phyloP scores from a whole-genome alignment of 768 basidiomycete genomes.

The Collybia mongolica region DNA sequence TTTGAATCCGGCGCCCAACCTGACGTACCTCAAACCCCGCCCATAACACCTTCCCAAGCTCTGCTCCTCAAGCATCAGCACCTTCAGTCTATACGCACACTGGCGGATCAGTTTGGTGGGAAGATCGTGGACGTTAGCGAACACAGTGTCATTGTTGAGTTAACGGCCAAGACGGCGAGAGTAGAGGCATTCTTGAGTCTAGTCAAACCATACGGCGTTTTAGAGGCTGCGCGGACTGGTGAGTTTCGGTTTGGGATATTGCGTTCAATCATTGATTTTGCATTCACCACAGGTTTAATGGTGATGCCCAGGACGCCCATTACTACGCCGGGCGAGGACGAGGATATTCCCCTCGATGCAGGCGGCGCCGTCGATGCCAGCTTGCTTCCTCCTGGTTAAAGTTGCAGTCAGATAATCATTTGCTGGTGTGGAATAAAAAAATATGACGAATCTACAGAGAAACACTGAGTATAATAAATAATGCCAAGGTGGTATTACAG shows the following conservation, averaged over 20 bases:
- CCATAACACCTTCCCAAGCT: conserved; percentile 79
- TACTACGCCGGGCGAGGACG: conserved; percentile 36
- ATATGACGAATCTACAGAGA: conserved; percentile 1
- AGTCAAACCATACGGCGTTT: conserved; percentile 91
- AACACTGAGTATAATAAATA: not conserved
- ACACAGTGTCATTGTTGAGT: conserved; percentile 91
- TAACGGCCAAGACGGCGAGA: conserved; percentile 88
- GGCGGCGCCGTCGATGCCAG: conserved; percentile 82
- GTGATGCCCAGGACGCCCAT: conserved; percentile 98
- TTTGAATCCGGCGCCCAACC: conserved; percentile 64
- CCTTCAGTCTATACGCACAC: conserved; percentile 80
- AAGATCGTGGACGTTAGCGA: conserved; percentile 94
- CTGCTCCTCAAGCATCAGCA: conserved; percentile 89
- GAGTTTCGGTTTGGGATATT: conserved; percentile 5
- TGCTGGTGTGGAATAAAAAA: conserved; percentile 2
- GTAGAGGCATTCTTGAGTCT: conserved; percentile 92
- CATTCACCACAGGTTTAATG: conserved; percentile 72
- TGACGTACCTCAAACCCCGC: conserved; percentile 29
- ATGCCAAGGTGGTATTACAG: conserved; percentile 2
- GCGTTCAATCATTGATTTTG: conserved; percentile 2
- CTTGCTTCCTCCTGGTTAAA: conserved; percentile 90
- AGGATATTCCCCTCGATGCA: conserved; percentile 10
- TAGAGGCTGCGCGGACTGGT: conserved; percentile 96
- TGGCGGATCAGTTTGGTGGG: conserved; percentile 87
- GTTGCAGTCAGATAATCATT: not conserved